Evolutionary conservation across 352 stramenopile species (phyloP), one percentile per base, ranked within the genome.

Genomic region (Globisporangium irregulare): DNA sequence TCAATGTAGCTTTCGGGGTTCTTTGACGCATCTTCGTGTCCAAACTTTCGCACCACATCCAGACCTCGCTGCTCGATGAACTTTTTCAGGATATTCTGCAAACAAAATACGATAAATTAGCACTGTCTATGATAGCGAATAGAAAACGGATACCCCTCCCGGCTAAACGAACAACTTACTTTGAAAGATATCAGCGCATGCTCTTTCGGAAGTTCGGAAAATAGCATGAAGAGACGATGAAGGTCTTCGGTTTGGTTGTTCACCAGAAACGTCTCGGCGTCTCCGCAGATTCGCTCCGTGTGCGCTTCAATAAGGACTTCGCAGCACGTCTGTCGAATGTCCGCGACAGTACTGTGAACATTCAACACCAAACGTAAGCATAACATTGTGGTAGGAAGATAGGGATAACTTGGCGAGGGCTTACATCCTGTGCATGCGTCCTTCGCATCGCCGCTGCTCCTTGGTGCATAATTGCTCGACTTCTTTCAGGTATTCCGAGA

Each of bases 1-100:
- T 95, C 88, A 27, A 95, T 93, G 67, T 95, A 95, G 10, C 82
- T 79, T 62, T 95, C 86, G 14, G 88, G 84, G 59, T 92, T 89
- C 32, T 90, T 92, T 1, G 85, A 84, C n/a, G 84, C 79, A 27
- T 93, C 86, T 69, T 91, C 82, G 59, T 91, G 82, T 57, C 90
- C 82, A 59, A 95, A 93, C 59, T 90, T 89, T 57, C 82, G 77
- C 0, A 93, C 88, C 6, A 95, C 84, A 58, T 91, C 86, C 0
- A 94, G 71, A 14, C 88, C 88, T 59, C 81, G 91, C 59, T 79
- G 67, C 66, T 95, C 88, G 41, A 95, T 93, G 58, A 91, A 94
- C 57, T 88, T 93, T 69, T 93, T 94, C 41, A 95, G 67, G 51
- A 94, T 95, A 64, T 91, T 93, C 86, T 95, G 48, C 25, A 38